Percentiles rank a stretch among this genome's conserved stretches.
These are phyloP conservation scores for Diplosphaera chodatii DNA, from an alignment of 139 green algal genomes.

Conservation along the genomic window DNA sequence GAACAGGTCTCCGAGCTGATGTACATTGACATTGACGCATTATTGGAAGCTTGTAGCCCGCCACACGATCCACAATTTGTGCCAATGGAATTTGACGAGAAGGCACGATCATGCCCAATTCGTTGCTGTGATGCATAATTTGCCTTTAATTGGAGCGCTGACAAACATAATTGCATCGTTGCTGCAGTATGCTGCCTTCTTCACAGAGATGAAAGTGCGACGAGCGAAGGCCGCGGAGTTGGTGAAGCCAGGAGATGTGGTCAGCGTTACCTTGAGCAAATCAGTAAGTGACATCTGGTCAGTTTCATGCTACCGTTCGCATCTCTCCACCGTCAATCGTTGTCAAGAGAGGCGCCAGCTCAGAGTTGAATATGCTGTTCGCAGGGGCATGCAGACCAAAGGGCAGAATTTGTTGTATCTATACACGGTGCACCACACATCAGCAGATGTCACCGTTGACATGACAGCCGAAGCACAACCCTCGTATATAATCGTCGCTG, in stretches of 20 bases:
- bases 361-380: no score
- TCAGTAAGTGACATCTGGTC: background rate
- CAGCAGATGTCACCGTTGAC: no score
- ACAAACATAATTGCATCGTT: no score
- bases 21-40: background rate
- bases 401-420: constrained; percentile 9
- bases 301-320: no score
- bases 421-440: no score
- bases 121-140: background rate
- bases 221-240: no score
- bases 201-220: background rate
- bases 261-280: background rate
- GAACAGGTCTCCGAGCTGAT: background rate
- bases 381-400: no score
- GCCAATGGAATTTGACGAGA: background rate
- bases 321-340: no score
- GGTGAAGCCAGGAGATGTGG: background rate
- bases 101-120: background rate
- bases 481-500: no score
- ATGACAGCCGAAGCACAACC: no score
- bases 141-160: no score
- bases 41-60: background rate
- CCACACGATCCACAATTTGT: background rate
- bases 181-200: background rate
- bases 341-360: no score